Evolutionary conservation across 768 basidiomycete species (phyloP).

Genomic region (Strobilomyces dryophilus): DNA sequence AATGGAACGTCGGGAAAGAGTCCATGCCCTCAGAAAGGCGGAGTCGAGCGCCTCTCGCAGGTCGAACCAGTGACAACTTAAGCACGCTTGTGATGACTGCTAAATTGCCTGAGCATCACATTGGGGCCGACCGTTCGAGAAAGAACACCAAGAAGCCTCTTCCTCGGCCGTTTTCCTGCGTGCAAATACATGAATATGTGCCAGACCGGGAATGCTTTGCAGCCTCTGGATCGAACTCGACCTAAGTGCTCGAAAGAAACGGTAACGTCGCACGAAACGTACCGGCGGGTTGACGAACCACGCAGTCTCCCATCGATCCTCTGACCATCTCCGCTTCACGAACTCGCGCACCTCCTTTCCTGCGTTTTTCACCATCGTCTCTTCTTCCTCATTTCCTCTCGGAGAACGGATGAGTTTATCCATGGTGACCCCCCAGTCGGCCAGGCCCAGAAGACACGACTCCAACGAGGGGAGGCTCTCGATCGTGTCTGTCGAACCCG

Average conservation of each 20-base stretch:
- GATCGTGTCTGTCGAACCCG: slow-evolving; percentile 51
- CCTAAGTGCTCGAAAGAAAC: neutral
- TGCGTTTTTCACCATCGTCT: slow-evolving; percentile 43
- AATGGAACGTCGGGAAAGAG: neutral
- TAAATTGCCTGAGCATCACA: neutral
- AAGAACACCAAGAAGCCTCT: slow-evolving; percentile 14
- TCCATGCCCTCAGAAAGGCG: neutral
- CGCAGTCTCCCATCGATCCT: slow-evolving; percentile 80
- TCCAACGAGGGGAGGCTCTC: slow-evolving; percentile 59
- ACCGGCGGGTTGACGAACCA: slow-evolving; percentile 93
- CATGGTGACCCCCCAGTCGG: slow-evolving; percentile 67
- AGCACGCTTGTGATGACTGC: neutral
- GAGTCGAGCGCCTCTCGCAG: neutral
- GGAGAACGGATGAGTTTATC: slow-evolving; percentile 54
- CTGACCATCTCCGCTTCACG: slow-evolving; percentile 62
- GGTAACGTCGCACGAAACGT: slow-evolving; percentile 20
- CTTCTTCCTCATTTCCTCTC: slow-evolving; percentile 50
- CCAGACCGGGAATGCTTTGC: slow-evolving; percentile 77
- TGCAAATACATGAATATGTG: slow-evolving; percentile 88
- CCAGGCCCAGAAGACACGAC: slow-evolving; percentile 54
- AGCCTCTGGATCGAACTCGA: slow-evolving; percentile 47
- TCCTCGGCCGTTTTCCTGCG: slow-evolving; percentile 41
- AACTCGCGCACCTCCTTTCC: slow-evolving; percentile 60
- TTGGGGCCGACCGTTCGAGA: neutral
- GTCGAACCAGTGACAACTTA: neutral